Base-by-base conservation (phyloP, 495 filamentous ascomycete species). In the Talaromyces nanjingensis region DNA sequence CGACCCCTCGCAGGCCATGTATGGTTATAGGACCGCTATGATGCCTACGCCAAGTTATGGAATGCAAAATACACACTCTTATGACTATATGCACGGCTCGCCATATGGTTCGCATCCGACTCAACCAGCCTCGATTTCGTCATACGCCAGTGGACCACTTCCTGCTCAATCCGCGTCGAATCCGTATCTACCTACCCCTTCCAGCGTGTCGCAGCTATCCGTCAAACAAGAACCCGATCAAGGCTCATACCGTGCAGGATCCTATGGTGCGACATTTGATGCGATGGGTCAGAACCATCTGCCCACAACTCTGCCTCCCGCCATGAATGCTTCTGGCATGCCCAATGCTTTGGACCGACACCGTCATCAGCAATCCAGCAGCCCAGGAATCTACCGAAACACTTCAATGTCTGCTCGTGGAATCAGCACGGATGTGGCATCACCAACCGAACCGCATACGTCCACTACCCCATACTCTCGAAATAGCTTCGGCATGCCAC, bases 401-500 rank as follows among this genome's bases (percentile, higher is more conserved):
- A 73, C 75, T 0, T 79, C 77, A 4, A 76, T 80, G 11, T 79
- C 77, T 14, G 77, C 75, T 22, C 73, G 76, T 58, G 78, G 74
- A 62, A 70, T 75, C 39, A 72, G 73, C 3, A 77, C 77, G 4
- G 77, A 80, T 52, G 72, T 73, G 6, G 76, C 77, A 18, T 79
- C 77, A 0, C 77, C 77, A 8, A 75, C 76, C 64, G 77, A 80
- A 53, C 71, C 76, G 1, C 70, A 76, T 7, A 76, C 76, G 0
- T 73, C 76, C 0, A 75, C 65, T 47, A 75, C 71, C 8, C 22
- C 55, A 20, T 79, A 71, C 66, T 78, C 76, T 9, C 75, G 74
- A 14, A 63, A 73, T 54, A 78, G 74, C 61, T 80, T 78, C 67
- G 75, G 75, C 53, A 56, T 80, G 31, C 69, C 77, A 25, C 64